Evolutionary conservation across 2,329 filamentous ascomycete species (phyloP), one percentile per base, ranked within the genome.

Genomic region (Penicillium sp.): DNA sequence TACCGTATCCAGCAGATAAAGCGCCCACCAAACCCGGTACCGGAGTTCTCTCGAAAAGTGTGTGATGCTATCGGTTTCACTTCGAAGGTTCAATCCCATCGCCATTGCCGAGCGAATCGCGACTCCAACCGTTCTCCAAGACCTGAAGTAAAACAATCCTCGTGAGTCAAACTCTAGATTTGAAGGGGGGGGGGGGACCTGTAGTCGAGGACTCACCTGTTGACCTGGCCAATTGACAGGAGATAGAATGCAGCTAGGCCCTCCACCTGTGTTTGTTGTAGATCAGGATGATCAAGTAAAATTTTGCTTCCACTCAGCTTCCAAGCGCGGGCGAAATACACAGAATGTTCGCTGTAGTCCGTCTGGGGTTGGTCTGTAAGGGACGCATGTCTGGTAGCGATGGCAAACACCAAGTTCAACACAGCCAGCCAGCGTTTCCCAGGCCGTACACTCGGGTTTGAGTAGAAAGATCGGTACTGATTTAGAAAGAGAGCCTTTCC

Each of bases 21-120:
- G 55, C 14, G 75, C 71, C 72, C 75, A 77, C 76, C 76, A 79
- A 6, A 77, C 69, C 14, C 74, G 67, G 55, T 76, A 76, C 14
- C 75, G 71, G 45, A 69, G 70, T 58, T 77, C 75, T 53, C 74
- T 76, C 6, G 74, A 73, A 5, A 65, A 57, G 48, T 72, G 65
- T 5, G 65, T 61, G 31, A 77, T 61, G 16, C 61, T 64, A 14
- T 58, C 65, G 41, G 69, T 76, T 44, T 73, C 72, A 50, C 72
- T 78, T 32, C 70, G 71, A 47, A 79, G 63, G 47, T 78, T 76
- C 38, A 79, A 61, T 2, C 75, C 76, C 66, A 79, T 67, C 0
- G 73, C 67, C 45, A 71, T 65, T 4, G 75, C 74, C 24, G 71
- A 74, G 50, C 75, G 72, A 48, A 77, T 67, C 1, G 75, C 74